These are phyloP conservation scores for Discostella pseudostelligera DNA, from an alignment of 108 stramenopile genomes.

Conservation along the genomic window DNA sequence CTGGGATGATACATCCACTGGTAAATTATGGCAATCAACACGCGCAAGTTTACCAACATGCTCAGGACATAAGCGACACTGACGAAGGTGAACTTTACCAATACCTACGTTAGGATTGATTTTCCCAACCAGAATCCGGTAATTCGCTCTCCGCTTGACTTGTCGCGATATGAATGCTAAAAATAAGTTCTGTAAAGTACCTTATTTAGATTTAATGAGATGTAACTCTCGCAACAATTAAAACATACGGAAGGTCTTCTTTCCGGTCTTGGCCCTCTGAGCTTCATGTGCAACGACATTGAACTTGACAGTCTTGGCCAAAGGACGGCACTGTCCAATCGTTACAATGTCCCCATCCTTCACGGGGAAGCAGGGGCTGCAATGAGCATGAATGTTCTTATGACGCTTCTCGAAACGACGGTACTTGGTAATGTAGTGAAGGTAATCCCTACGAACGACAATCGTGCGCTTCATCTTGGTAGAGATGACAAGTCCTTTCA, in stretches of 20 bases:
- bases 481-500: constrained; percentile 97
- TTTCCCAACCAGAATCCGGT: neutral
- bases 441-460: constrained; percentile 99
- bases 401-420: constrained; percentile 99
- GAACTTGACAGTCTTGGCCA: constrained; percentile 99
- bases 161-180: neutral
- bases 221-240: constrained; percentile 41
- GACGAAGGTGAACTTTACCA: no score
- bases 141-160: neutral
- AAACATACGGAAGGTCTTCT: constrained; percentile 92
- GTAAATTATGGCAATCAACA: no score
- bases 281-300: constrained; percentile 88
- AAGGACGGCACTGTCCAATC: constrained; percentile 99
- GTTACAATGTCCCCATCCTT: constrained; percentile 99
- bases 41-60: no score
- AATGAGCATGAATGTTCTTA: constrained; percentile 98
- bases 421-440: constrained; percentile 99
- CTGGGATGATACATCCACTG: neutral
- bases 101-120: no score
- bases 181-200: constrained; percentile 2
- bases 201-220: constrained; percentile 19
- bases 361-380: constrained; percentile 96
- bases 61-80: no score
- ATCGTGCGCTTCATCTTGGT: constrained; percentile 99
- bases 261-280: constrained; percentile 68